Conservation (phyloP, 225 moss, liverwort and hornwort genomes). For the Sphagnum contortum region DNA sequence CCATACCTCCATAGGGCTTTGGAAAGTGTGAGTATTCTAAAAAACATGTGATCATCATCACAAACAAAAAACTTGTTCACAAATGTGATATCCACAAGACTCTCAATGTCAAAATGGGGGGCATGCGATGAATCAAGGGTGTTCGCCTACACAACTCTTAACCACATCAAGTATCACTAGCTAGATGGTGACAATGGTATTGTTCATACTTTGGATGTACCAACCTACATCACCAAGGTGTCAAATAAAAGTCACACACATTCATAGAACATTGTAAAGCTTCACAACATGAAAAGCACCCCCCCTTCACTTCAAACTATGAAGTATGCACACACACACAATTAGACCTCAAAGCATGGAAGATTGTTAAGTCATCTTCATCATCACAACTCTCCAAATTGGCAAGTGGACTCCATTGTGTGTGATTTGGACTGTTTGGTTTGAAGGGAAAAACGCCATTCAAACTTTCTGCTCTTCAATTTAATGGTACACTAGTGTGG, state of each 20-base stretch:
- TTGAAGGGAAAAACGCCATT: no score
- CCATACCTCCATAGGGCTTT: slow-evolving; percentile 2
- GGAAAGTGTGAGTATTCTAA: slow-evolving; percentile 85
- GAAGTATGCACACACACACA: no score
- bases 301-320: no score
- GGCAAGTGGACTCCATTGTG: no score
- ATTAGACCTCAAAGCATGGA: no score
- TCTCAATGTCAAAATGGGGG: slow-evolving; percentile 93
- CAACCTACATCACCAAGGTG: slow-evolving; percentile 92
- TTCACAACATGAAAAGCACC: no score
- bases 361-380: no score
- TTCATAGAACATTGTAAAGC: no score
- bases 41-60: slow-evolving; percentile 96
- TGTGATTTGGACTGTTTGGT: no score
- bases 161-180: slow-evolving; percentile 96
- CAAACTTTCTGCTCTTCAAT: no score
- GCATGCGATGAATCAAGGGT: slow-evolving; percentile 98
- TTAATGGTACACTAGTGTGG: no score
- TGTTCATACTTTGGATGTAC: slow-evolving; percentile 88
- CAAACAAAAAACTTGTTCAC: slow-evolving; percentile 86
- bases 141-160: slow-evolving; percentile 88
- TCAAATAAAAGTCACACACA: slow-evolving; percentile 43
- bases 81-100: slow-evolving; percentile 97
- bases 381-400: no score
- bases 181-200: slow-evolving; percentile 96